Conservation (phyloP, 805 yeast genomes). For the Monosporozyma aerobia region DNA sequence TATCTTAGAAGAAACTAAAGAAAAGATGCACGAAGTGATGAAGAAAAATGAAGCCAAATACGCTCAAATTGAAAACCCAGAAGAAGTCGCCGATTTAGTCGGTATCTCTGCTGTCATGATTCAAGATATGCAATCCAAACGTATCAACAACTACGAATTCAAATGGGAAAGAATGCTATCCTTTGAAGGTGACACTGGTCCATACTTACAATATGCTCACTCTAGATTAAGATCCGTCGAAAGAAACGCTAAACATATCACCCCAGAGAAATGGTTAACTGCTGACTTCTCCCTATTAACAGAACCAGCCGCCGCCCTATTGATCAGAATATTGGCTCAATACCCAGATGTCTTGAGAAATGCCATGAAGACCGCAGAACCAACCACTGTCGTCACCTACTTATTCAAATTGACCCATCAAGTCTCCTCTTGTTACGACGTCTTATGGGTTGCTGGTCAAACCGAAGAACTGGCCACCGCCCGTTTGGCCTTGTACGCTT, state of each 20-base stretch:
- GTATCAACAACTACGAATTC: slow-evolving; percentile 90
- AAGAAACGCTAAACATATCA: slow-evolving; percentile 57
- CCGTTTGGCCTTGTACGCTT: slow-evolving; percentile 79
- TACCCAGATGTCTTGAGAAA: slow-evolving; percentile 84
- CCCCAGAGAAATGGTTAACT: slow-evolving; percentile 31
- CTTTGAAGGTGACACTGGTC: slow-evolving; percentile 98
- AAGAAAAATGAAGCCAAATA: slow-evolving; percentile 81
- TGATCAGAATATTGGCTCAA: slow-evolving; percentile 71
- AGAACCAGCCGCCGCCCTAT: slow-evolving; percentile 60
- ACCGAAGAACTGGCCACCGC: slow-evolving; percentile 76
- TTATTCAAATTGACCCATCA: slow-evolving; percentile 87
- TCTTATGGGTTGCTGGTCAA: slow-evolving; percentile 95
- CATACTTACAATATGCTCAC: slow-evolving; percentile 95
- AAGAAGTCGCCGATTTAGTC: slow-evolving; percentile 83
- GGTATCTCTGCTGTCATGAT: slow-evolving; percentile 98
- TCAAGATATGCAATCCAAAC: slow-evolving; percentile 96
- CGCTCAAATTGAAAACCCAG: slow-evolving; percentile 89
- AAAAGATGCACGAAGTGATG: slow-evolving; percentile 94
- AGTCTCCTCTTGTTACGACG: slow-evolving; percentile 94
- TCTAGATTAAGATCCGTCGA: slow-evolving; percentile 90
- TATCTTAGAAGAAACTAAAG: slow-evolving; percentile 85
- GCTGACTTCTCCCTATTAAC: slow-evolving; percentile 53
- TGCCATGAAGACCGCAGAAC: slow-evolving; percentile 80
- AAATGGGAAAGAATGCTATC: slow-evolving; percentile 97
- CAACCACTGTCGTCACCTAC: slow-evolving; percentile 87